These are phyloP conservation scores for Anacardium occidentale DNA, from an alignment of 345 rosid genomes.

Conservation along the genomic window DNA sequence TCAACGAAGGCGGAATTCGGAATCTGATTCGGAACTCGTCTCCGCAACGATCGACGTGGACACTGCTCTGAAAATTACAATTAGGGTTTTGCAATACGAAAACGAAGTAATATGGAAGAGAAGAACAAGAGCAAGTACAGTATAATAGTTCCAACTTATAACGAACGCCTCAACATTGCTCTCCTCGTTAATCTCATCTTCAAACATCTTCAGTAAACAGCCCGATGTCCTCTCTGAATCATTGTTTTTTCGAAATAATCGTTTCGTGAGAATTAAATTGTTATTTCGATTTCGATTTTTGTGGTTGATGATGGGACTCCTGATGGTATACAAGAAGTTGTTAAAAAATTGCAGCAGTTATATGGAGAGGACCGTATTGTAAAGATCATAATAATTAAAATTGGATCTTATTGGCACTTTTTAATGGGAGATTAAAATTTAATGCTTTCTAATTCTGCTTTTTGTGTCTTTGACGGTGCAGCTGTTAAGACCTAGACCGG, in stretches of 20 bases:
- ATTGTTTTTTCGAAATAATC: not conserved
- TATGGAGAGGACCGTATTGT: constrained; percentile 83
- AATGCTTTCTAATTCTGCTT: constrained; percentile 13
- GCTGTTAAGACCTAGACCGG: constrained; percentile 80
- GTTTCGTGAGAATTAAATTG: too few species aligned
- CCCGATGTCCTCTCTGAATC: not conserved
- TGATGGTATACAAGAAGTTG: constrained; percentile 90
- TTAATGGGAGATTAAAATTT: not conserved
- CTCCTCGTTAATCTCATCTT: constrained; percentile 81
- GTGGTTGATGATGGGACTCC: constrained; percentile 98
- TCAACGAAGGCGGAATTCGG: not conserved
- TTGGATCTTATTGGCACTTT: not conserved
- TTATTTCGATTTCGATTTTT: not conserved
- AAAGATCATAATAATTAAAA: constrained; percentile 25
- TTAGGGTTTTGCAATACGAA: not conserved
- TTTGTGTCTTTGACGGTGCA: constrained; percentile 37
- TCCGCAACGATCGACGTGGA: constrained; percentile 2
- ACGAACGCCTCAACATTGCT: constrained; percentile 93
- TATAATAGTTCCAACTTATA: constrained; percentile 84
- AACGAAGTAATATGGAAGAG: constrained; percentile 12
- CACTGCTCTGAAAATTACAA: not conserved
- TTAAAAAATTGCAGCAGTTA: constrained; percentile 70
- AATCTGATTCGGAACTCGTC: not conserved
- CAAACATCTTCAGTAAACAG: constrained; percentile 76
- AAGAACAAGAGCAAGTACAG: constrained; percentile 63